Evolutionary conservation across 257 asterid genomes (phyloP).

Genomic region (Datura wrightii): DNA sequence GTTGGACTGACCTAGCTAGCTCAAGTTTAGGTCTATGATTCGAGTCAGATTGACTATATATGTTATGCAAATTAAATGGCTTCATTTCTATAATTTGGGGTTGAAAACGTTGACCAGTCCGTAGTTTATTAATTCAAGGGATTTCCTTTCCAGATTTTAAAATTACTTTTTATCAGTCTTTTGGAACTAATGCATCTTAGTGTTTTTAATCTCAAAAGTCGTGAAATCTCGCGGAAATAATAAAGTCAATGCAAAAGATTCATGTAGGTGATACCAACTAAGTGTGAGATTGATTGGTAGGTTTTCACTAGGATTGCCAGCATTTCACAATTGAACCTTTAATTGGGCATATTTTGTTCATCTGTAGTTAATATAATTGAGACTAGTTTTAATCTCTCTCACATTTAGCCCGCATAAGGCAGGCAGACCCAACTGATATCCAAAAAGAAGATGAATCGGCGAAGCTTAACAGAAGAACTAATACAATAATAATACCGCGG

Average conservation of each 20-base stretch:
- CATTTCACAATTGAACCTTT: background rate
- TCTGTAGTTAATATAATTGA: background rate
- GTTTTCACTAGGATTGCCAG: background rate
- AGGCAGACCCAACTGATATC: background rate
- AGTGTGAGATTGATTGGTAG: background rate
- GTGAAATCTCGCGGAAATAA: background rate
- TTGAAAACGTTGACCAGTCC: background rate
- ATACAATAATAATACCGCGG: background rate
- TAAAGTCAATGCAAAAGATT: background rate
- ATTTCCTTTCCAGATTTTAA: background rate
- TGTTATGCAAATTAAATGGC: background rate
- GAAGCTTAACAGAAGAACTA: background rate
- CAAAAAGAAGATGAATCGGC: background rate
- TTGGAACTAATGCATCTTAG: background rate
- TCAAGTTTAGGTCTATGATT: background rate
- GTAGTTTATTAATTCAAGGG: background rate
- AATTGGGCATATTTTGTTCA: background rate
- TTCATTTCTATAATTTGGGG: background rate
- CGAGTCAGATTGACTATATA: background rate
- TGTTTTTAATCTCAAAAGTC: background rate
- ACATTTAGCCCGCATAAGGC: background rate
- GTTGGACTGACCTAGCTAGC: background rate
- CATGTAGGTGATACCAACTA: background rate
- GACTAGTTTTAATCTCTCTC: background rate
- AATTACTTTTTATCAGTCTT: background rate